Base-by-base conservation (phyloP, 495 filamentous ascomycete species). In the Podospora sp. region DNA sequence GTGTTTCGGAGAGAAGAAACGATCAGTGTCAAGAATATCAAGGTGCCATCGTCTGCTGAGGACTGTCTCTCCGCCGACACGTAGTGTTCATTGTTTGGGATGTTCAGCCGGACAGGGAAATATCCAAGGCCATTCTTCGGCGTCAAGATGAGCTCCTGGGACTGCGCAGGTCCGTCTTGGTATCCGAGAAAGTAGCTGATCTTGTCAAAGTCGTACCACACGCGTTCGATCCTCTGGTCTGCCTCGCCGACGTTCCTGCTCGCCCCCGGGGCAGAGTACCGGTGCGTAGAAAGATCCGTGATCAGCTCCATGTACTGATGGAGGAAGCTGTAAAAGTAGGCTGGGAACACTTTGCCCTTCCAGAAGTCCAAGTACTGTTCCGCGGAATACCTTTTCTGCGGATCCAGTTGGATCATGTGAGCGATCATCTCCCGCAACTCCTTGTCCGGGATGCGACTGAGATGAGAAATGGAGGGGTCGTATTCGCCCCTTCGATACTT, bases 221-320 rank as follows among this genome's bases (percentile, higher is more conserved):
- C 87, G 64, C 92, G 84, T 71, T 98, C 93, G 65, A 99, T 98
- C 49, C 96, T 86, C 67, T 97, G 91, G 77, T 99, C 96, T 0
- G 93, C 86, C 71, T 96, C 91, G 50, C 89, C 90, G 66, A 91
- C 80, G 66, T 90, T 93, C 50, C 84, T 84, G 21, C 83, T 81
- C 20, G 87, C 85, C 1, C 87, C 83, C 22, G 87, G 87, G 9
- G 91, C 81, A 21, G 86, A 80, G 50, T 84, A 83, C 62, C 88
- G 88, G 1, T 92, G 92, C 29, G 91, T 90, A 2, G 89, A 91
- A n/a, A 93, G 91, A 75, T 99, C 94, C 1, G 96, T 98, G 72
- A 99, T 92, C 50, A 95, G 82, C 69, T 90, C 92, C 92, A 99
- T 97, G 76, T 97, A 97, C 69, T 96, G 92, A 73, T 99, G 95